Percentiles rank a stretch among this genome's conserved stretches.
These are phyloP conservation scores for Mycosarcoma maydis DNA, from an alignment of 1,284 basidiomycete genomes.

Conservation along the genomic window DNA sequence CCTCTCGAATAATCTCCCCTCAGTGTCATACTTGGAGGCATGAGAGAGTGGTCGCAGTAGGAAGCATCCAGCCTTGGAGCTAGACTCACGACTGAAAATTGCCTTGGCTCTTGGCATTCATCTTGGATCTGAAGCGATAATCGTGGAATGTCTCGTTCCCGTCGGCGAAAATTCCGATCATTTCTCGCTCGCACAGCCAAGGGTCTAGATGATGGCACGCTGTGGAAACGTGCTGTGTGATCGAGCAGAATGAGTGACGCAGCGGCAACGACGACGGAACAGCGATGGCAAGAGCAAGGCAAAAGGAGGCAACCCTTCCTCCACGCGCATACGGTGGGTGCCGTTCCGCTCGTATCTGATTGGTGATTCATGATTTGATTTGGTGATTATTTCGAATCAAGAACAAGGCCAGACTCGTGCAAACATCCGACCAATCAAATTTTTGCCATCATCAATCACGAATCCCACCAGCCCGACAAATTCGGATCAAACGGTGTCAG, in stretches of 20 bases:
- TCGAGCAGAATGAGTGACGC: no score
- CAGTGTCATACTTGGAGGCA: no score
- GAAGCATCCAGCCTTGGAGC: no score
- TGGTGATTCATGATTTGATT: constrained; percentile 27
- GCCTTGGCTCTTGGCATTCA: no score
- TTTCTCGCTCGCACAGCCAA: neutral
- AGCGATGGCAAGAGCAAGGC: neutral
- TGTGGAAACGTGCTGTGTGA: no score
- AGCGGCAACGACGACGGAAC: neutral
- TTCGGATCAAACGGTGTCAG: constrained; percentile 35
- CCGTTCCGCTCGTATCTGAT: constrained; percentile 4
- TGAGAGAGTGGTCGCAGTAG: no score
- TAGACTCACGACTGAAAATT: no score
- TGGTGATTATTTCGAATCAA: neutral
- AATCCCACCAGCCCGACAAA: constrained; percentile 13
- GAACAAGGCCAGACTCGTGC: neutral
- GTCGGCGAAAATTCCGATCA: neutral
- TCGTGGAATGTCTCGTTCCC: no score
- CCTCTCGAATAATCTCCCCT: no score
- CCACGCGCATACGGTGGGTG: constrained; percentile 19
- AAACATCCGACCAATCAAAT: constrained; percentile 10
- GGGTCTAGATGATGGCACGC: no score
- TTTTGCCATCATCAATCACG: constrained; percentile 10
- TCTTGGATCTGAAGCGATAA: no score
- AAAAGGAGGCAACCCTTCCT: constrained; percentile 9